These are phyloP conservation scores for Brachypodium distachyon DNA, from an alignment of 202 grass and related monocot species.

Conservation along the genomic window DNA sequence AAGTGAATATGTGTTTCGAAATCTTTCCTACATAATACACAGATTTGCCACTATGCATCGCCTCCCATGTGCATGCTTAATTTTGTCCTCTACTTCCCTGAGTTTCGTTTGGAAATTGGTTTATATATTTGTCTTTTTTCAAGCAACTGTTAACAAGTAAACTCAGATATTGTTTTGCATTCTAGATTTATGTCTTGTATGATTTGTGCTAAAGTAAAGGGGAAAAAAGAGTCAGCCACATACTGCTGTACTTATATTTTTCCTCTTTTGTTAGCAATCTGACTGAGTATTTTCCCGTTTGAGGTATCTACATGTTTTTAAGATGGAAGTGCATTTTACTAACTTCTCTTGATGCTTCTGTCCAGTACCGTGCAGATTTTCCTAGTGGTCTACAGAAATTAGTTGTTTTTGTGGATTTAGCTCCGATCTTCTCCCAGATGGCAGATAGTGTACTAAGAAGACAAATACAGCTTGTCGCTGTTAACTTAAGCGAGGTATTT, in stretches of 20 bases:
- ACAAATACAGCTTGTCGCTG: conserved; percentile 65
- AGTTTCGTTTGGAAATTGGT: neutral
- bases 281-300: neutral
- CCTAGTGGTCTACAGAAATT: conserved; percentile 61
- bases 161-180: conserved; percentile 1
- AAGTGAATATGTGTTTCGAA: neutral
- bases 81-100: neutral
- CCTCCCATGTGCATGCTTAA: neutral
- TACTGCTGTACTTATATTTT: neutral
- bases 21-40: neutral
- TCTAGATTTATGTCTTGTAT: neutral
- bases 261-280: neutral
- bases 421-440: conserved; percentile 70
- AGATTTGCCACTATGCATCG: neutral
- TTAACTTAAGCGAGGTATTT: conserved; percentile 68
- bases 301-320: neutral
- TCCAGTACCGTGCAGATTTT: conserved; percentile 96
- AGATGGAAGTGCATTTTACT: neutral
- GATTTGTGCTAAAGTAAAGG: neutral
- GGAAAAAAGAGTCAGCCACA: neutral
- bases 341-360: conserved; percentile 30
- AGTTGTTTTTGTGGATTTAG: conserved; percentile 83
- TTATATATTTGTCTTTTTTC: neutral
- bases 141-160: conserved; percentile 1
- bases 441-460: conserved; percentile 61